These are phyloP conservation scores for Pugionium cornutum DNA, from an alignment of 345 rosid genomes.

Conservation along the genomic window DNA sequence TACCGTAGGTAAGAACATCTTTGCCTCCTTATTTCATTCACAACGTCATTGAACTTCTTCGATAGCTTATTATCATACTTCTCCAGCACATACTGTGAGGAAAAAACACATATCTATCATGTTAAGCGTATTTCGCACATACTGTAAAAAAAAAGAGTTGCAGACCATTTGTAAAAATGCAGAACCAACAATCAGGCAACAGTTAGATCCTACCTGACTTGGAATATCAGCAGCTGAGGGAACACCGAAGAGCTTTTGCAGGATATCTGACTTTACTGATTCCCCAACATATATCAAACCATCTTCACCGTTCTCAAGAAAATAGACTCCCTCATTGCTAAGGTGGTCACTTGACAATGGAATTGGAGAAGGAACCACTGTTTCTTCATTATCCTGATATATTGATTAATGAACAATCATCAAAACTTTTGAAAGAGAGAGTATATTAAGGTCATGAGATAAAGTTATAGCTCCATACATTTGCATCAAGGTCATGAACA, in stretches of 20 bases:
- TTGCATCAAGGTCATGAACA: conserved; percentile 70
- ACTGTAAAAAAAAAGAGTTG: too few species aligned
- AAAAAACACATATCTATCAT: not conserved
- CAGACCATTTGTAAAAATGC: too few species aligned
- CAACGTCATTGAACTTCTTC: conserved; percentile 77
- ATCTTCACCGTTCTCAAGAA: conserved; percentile 94
- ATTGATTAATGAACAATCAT: conserved; percentile 22
- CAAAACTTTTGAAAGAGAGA: not conserved
- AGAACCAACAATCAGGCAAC: not conserved
- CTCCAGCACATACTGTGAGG: conserved; percentile 70
- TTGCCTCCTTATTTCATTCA: conserved; percentile 83
- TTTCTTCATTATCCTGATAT: conserved; percentile 62
- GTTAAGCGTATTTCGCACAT: too few species aligned
- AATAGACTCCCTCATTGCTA: conserved; percentile 79
- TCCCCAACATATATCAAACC: conserved; percentile 78
- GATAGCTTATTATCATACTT: conserved; percentile 76
- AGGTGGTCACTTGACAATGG: conserved; percentile 88
- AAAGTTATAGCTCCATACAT: conserved; percentile 44
- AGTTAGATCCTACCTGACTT: conserved; percentile 42
- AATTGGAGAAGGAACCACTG: conserved; percentile 56
- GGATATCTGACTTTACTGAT: conserved; percentile 58
- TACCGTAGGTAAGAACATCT: conserved; percentile 95
- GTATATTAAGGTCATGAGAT: not conserved
- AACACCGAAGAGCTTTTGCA: conserved; percentile 67
- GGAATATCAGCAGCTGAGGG: conserved; percentile 66